A percentile compares a stretch with the other conserved stretches of the same genome.
phyloP scores from a whole-genome alignment of 306 rosid genomes.

The Ormosia emarginata region DNA sequence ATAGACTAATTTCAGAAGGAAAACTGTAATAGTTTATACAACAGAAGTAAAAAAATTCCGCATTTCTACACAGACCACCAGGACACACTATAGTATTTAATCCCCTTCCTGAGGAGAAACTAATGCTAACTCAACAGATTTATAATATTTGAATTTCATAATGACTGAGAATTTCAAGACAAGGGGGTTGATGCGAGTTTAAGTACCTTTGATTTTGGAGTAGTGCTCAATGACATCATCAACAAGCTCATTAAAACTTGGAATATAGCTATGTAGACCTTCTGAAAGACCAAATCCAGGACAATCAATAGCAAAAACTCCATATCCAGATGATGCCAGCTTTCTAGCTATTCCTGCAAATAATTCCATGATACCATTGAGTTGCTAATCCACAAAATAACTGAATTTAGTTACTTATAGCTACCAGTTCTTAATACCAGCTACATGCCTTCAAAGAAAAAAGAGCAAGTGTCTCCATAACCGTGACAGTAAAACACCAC shows the following conservation, averaged over 20 bases:
- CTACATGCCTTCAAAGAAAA: conserved; percentile 90
- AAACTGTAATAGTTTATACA: not conserved
- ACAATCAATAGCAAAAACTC: conserved; percentile 92
- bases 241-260: conserved; percentile 67
- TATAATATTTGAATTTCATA: not conserved
- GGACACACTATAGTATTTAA: not conserved
- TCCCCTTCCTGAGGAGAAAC: not conserved
- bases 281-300: conserved; percentile 97
- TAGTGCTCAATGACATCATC: conserved; percentile 80
- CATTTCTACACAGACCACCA: not conserved
- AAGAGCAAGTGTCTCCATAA: conserved; percentile 89
- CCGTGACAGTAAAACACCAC: conserved; percentile 83
- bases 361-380: not conserved
- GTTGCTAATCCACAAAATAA: conserved; percentile 4
- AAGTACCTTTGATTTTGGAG: conserved; percentile 70
- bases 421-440: conserved; percentile 16
- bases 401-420: not conserved
- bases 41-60: not conserved
- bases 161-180: not conserved
- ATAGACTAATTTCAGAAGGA: not conserved
- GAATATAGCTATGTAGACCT: conserved; percentile 82
- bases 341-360: conserved; percentile 83
- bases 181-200: not conserved
- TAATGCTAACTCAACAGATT: not conserved
- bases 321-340: conserved; percentile 68